These are phyloP conservation scores for Flaveria linearis DNA, from an alignment of 129 eudicot species.

Conservation along the genomic window DNA sequence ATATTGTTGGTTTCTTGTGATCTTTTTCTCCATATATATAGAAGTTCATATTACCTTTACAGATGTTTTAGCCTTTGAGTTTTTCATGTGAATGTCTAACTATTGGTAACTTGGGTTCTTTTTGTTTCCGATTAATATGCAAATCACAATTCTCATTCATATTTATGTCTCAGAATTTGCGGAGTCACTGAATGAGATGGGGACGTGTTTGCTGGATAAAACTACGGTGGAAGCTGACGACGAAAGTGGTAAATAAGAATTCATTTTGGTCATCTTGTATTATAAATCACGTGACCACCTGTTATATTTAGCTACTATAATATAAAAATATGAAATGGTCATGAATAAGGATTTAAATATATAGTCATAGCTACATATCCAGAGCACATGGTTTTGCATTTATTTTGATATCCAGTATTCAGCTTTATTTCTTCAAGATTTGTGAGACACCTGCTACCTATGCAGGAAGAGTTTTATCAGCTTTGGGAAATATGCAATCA, in stretches of 20 bases:
- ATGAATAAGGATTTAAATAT: not conserved
- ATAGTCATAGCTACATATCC: not conserved
- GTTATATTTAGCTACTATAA: not conserved
- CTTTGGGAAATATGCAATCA: conserved; percentile 69
- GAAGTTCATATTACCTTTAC: not conserved
- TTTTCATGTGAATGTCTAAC: conserved; percentile 9
- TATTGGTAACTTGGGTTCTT: not conserved
- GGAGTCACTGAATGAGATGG: conserved; percentile 84
- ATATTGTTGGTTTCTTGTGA: not conserved
- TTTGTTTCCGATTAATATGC: not conserved
- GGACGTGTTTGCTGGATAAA: conserved; percentile 68
- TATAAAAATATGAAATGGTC: not conserved
- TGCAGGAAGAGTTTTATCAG: conserved; percentile 64
- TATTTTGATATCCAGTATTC: not conserved
- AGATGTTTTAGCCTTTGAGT: not conserved
- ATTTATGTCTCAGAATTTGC: conserved; percentile 68
- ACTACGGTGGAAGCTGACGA: conserved; percentile 52
- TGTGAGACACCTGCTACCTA: not conserved
- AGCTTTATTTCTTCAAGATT: not conserved
- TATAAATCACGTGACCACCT: not conserved
- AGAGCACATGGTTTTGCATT: not conserved
- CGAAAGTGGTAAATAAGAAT: conserved; percentile 66
- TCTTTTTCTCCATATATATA: not conserved
- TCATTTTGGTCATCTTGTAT: not conserved
- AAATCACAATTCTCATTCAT: not conserved